These are phyloP conservation scores for Nothophoma quercina DNA, from an alignment of 2,329 filamentous ascomycete species.

Conservation along the genomic window DNA sequence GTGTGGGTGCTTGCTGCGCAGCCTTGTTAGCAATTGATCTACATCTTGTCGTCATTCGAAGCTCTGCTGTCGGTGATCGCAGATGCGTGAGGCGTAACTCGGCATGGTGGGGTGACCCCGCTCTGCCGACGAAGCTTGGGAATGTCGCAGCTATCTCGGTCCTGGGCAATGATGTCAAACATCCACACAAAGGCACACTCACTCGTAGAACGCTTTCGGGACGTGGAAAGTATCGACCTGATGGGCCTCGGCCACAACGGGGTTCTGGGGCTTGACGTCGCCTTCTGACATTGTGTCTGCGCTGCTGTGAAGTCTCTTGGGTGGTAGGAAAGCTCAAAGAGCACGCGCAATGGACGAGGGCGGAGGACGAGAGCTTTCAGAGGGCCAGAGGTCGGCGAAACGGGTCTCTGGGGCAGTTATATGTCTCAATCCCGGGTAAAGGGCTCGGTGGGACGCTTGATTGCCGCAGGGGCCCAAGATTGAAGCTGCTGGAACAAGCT, in stretches of 20 bases:
- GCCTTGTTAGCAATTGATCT: conserved; percentile 19
- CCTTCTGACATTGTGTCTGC: conserved; percentile 55
- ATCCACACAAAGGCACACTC: conserved; percentile 30
- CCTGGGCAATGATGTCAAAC: conserved; percentile 28
- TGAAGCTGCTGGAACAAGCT: conserved; percentile 34
- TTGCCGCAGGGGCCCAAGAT: conserved; percentile 38
- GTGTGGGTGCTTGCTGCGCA: conserved; percentile 63
- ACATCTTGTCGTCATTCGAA: neutral
- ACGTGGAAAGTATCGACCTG: conserved; percentile 75
- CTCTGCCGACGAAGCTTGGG: conserved; percentile 23
- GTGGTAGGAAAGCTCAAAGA: neutral
- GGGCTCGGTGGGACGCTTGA: conserved; percentile 42
- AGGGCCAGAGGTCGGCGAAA: conserved; percentile 10
- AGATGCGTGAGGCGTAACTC: conserved; percentile 14
- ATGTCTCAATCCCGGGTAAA: conserved; percentile 47
- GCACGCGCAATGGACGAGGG: conserved; percentile 11
- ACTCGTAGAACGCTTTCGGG: conserved; percentile 58
- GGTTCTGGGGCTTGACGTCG: conserved; percentile 44
- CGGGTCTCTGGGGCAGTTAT: conserved; percentile 27
- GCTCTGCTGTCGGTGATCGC: conserved; percentile 12
- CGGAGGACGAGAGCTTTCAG: conserved; percentile 7
- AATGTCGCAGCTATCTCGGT: conserved; percentile 22
- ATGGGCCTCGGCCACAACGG: conserved; percentile 77
- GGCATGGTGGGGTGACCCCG: conserved; percentile 47
- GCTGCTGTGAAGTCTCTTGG: conserved; percentile 1